A percentile compares a stretch with the other conserved stretches of the same genome.
These are phyloP conservation scores for Afroboletus lepidellus DNA, from an alignment of 1,284 basidiomycete genomes.

Conservation along the genomic window DNA sequence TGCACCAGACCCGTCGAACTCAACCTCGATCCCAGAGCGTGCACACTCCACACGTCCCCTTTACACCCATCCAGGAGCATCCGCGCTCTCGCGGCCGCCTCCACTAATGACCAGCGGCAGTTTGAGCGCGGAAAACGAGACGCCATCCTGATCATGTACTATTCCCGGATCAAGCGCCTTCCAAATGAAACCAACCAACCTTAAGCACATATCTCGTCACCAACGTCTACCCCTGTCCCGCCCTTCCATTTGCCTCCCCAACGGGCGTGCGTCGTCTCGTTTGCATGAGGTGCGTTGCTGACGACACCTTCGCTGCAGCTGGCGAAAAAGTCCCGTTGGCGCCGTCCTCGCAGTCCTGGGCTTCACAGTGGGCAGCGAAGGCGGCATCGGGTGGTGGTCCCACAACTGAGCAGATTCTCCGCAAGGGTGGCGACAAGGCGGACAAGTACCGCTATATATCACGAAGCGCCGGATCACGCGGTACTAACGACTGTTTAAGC, in stretches of 20 bases:
- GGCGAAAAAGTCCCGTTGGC: slow-evolving; percentile 29
- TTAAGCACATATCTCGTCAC: slow-evolving; percentile 31
- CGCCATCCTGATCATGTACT: slow-evolving; percentile 28
- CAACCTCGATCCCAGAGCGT: slow-evolving; percentile 14
- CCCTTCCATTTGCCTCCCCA: slow-evolving; percentile 32
- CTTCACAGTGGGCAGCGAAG: slow-evolving; percentile 2
- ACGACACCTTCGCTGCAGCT: slow-evolving; percentile 11
- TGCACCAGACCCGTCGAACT: slow-evolving; percentile 13
- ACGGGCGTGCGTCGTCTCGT: slow-evolving; percentile 17
- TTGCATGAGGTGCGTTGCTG: too few relatives aligned
- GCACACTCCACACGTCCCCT: slow-evolving; percentile 6
- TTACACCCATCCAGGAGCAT: slow-evolving; percentile 19
- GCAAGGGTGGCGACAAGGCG: slow-evolving; percentile 13
- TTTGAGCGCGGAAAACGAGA: slow-evolving; percentile 27
- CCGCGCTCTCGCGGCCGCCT: slow-evolving; percentile 20
- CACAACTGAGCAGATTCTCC: slow-evolving; percentile 15
- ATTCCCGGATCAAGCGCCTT: slow-evolving; percentile 20
- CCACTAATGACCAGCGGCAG: slow-evolving; percentile 31
- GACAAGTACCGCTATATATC: slow-evolving; percentile 26
- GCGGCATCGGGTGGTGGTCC: slow-evolving; percentile 19
- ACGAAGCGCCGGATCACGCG: slow-evolving; percentile 14
- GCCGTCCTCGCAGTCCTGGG: slow-evolving; percentile 2
- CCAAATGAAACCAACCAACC: slow-evolving; percentile 11
- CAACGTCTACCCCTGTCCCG: slow-evolving; percentile 22
- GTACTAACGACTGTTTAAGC: slow-evolving; percentile 9